Evolutionary conservation across 345 rosid species (phyloP), one percentile per base, ranked within the genome.

Genomic region (Salix arbutifolia): DNA sequence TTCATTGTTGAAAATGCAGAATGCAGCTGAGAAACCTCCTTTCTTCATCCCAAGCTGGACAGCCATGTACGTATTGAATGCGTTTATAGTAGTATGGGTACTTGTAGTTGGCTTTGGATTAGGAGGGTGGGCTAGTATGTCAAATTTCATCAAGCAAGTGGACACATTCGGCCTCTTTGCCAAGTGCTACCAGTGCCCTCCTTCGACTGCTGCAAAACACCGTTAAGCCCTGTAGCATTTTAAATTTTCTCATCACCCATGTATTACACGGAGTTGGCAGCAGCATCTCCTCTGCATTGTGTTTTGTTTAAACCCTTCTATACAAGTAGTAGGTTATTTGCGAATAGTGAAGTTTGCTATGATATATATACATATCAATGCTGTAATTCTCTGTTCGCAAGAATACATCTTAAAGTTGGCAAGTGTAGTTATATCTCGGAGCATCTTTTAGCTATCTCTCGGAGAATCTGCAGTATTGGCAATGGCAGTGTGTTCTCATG

Each of bases 111-210:
- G 84, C 1, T 81, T 81, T 61, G 84, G 84, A 42, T 69, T 81
- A 40, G 84, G 84, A 68, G 84, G 84, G 30, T 81, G 84, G 84
- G 84, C 84, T 4, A 81, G 84, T 5, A n/a, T 80, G 72, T n/a
- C 83, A 69, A 80, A 80, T 75, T 93, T 93, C 85, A 84, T 93
- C 79, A 86, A 53, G 67, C 96, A 93, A 62, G 92, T 93, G 17
- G 89, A 91, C 79, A 90, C 91, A n/a, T 93, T 93, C 25, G 96
- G 96, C 1, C 96, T 93, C 38, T 91, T 91, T 68, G 94, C 94
- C n/a, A 91, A 91, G 84, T 93, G 97, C 82, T 93, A 93, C 85
- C 97, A 91, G 66, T 93, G 97, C 78, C 88, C 91, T 7, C 80
- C 84, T 0, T 71, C 89, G 2, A 40, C 74, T 6, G 68, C 80